Percentiles rank a stretch among this genome's conserved stretches.
phyloP scores from a whole-genome alignment of 1,284 basidiomycete species.

The Ganoderma leucocontextum region DNA sequence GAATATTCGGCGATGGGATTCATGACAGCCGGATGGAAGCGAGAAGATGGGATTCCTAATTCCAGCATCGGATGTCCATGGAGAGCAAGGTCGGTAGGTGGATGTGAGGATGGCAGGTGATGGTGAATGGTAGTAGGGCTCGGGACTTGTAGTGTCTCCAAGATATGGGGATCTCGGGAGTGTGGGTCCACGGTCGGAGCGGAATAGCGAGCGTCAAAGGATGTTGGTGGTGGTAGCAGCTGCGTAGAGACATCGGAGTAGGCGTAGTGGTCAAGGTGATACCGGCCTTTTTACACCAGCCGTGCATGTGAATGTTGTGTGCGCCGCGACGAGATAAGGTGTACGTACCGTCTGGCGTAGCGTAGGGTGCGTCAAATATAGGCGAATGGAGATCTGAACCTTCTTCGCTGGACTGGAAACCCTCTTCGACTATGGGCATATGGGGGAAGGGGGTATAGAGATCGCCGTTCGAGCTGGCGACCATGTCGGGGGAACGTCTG shows the following conservation, averaged over 20 bases:
- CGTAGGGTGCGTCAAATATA: constrained; percentile 59
- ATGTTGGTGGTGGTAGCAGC: constrained; percentile 33
- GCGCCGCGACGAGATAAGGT: constrained; percentile 33
- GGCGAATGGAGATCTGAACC: constrained; percentile 77
- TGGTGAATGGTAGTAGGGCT: constrained; percentile 39
- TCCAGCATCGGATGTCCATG: constrained; percentile 41
- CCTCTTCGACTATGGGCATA: constrained; percentile 62
- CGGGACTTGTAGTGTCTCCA: constrained; percentile 43
- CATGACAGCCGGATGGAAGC: constrained; percentile 37
- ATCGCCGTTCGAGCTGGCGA: constrained; percentile 59
- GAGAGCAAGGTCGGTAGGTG: constrained; percentile 34
- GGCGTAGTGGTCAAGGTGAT: constrained; percentile 51
- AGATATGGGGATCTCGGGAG: constrained; percentile 41
- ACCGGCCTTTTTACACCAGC: constrained; percentile 69
- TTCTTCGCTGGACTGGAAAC: constrained; percentile 73
- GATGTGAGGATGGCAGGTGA: constrained; percentile 33
- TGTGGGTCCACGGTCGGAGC: constrained; percentile 37
- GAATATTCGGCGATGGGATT: constrained; percentile 39
- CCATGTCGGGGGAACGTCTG: constrained; percentile 51
- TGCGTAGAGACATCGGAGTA: constrained; percentile 33
- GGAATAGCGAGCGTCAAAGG: constrained; percentile 41
- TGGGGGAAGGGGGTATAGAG: constrained; percentile 63
- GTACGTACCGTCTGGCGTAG: constrained; percentile 49
- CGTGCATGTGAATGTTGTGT: constrained; percentile 46
- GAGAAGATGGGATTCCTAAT: constrained; percentile 35